phyloP scores from a whole-genome alignment of 2,329 filamentous ascomycete genomes.

The Pseudogymnoascus sp. region DNA sequence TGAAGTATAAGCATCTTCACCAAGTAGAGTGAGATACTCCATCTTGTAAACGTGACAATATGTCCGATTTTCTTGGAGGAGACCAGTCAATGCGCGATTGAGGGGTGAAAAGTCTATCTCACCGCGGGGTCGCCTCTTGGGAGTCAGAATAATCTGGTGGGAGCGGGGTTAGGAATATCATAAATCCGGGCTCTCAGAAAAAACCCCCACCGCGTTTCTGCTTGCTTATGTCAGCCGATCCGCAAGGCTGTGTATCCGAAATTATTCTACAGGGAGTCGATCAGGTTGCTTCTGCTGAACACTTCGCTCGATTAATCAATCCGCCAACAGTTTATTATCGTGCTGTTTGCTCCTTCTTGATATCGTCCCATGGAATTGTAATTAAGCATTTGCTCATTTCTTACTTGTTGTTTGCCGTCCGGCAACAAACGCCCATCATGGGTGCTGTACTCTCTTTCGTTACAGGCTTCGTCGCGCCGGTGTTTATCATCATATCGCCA shows the following conservation, averaged over 20 bases:
- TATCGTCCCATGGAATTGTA: not conserved
- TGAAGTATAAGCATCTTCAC: slow-evolving; percentile 25
- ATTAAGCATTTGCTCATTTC: not conserved
- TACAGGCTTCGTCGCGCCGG: slow-evolving; percentile 50
- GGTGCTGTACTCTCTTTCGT: slow-evolving; percentile 30
- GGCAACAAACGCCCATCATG: slow-evolving; percentile 14
- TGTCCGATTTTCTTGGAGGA: slow-evolving; percentile 8
- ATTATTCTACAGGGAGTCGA: not conserved
- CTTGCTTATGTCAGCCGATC: not conserved
- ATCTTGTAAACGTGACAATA: slow-evolving; percentile 15
- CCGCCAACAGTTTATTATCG: not conserved
- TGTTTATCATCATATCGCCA: slow-evolving; percentile 56
- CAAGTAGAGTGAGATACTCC: slow-evolving; percentile 23
- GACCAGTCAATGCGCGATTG: slow-evolving; percentile 6
- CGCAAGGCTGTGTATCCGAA: slow-evolving; percentile 3
- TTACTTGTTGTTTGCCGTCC: not conserved
- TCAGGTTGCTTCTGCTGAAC: not conserved
- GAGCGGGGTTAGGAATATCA: not conserved
- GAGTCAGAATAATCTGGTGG: slow-evolving; percentile 8
- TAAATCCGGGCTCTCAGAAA: slow-evolving; percentile 2
- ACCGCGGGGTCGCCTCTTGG: slow-evolving; percentile 10
- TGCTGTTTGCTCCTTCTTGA: slow-evolving; percentile 5
- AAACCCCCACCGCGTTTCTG: not conserved
- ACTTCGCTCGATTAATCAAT: not conserved
- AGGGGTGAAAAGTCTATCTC: slow-evolving; percentile 9